Conservation (phyloP, 1,284 basidiomycete species). For the Boletellus deceptivus region DNA sequence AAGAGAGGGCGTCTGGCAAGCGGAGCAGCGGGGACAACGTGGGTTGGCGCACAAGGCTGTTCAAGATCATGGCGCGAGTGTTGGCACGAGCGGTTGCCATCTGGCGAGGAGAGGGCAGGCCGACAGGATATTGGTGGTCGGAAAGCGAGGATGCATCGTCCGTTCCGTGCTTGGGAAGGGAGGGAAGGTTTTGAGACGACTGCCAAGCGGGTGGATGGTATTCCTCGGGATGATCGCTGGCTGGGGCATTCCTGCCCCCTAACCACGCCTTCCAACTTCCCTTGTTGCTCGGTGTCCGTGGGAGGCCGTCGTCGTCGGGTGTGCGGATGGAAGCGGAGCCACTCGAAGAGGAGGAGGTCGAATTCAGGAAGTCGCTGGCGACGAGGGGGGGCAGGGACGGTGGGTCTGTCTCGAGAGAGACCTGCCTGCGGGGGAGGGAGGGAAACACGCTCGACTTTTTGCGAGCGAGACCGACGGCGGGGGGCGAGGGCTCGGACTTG, state of each 20-base stretch:
- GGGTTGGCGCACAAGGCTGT: conserved; percentile 39
- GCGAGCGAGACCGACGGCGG: conserved; percentile 12
- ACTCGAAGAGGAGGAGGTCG: conserved; percentile 60
- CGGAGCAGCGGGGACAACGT: conserved; percentile 55
- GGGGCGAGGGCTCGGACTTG: conserved; percentile 37
- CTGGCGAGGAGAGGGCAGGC: conserved; percentile 15
- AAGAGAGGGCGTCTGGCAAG: conserved; percentile 42
- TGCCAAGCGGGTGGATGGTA: conserved; percentile 15
- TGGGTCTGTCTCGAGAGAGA: conserved; percentile 8
- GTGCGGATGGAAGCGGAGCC: conserved; percentile 59
- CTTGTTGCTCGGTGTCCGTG: conserved; percentile 39
- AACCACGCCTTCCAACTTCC: conserved; percentile 53
- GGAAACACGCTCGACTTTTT: conserved; percentile 24
- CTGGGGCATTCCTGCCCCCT: conserved; percentile 37
- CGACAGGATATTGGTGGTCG: conserved; percentile 29
- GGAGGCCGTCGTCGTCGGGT: conserved; percentile 54
- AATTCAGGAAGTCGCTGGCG: conserved; percentile 29
- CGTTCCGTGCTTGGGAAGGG: conserved; percentile 19
- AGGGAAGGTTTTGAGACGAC: conserved; percentile 12
- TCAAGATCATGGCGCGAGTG: conserved; percentile 36
- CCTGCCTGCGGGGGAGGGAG: conserved; percentile 32
- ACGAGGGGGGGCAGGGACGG: conserved; percentile 19
- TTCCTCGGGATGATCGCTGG: conserved; percentile 23
- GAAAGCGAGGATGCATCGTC: conserved; percentile 24
- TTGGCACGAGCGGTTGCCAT: conserved; percentile 31